These are phyloP conservation scores for Eimeria tenella DNA, from an alignment of 169 alveolate genomes.

Conservation along the genomic window DNA sequence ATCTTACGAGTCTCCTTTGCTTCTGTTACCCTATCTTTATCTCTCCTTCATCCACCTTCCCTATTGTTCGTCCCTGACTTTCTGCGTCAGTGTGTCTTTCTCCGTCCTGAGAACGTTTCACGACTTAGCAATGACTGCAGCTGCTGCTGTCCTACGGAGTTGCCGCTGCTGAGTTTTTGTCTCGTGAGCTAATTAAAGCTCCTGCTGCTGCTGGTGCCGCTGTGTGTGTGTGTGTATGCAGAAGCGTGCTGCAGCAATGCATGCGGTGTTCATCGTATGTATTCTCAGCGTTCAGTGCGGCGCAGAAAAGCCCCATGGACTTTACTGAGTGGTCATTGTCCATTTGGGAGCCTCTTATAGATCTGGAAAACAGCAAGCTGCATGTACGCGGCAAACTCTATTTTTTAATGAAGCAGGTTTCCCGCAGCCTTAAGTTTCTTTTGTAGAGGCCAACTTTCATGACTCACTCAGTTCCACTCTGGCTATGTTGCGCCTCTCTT, in stretches of 20 bases:
- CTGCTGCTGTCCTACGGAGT: neutral
- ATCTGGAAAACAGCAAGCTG: conserved; percentile 13
- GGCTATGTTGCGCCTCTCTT: too few species aligned
- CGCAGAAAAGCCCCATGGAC: conserved; percentile 51
- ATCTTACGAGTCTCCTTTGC: neutral
- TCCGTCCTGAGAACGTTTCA: neutral
- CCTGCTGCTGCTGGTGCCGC: neutral
- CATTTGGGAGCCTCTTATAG: conserved; percentile 75
- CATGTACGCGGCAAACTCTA: neutral
- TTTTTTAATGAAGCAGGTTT: too few species aligned
- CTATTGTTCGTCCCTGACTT: neutral
- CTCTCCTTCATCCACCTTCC: neutral
- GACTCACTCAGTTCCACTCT: too few species aligned
- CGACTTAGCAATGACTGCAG: neutral
- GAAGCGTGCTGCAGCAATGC: conserved; percentile 33
- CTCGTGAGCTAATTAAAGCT: neutral
- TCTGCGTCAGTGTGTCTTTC: neutral
- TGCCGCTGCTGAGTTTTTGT: neutral
- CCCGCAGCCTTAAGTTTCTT: too few species aligned
- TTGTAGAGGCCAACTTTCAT: too few species aligned
- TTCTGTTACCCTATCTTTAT: neutral
- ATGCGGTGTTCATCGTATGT: conserved; percentile 12
- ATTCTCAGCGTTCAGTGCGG: conserved; percentile 66
- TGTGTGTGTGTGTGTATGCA: neutral
- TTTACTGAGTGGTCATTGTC: conserved; percentile 22